Base-by-base conservation (phyloP, 495 filamentous ascomycete genomes). In the Podospora pseudopauciseta region DNA sequence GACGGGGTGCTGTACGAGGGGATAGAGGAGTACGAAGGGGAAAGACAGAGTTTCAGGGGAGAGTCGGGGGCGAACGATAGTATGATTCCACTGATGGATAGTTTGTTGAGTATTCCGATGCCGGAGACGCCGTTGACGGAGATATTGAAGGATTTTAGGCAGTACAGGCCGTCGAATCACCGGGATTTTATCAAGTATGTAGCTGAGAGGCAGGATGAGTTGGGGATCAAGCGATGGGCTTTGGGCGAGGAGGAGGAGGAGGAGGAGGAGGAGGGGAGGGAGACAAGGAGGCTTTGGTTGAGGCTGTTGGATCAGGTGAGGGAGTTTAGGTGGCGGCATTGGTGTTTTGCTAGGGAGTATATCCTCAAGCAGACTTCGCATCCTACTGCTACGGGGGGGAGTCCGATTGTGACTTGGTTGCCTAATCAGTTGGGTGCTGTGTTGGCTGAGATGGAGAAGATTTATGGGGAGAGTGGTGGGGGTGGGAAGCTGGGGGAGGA, bases 261-360 rank as follows among this genome's bases (percentile, higher is more conserved):
- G 11, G 71, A 67, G 1, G 72, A 77, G 20, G 34, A 66, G 18
- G 64, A 72, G 15, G 65, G 77, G 54, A 72, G 70, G 66, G 85
- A 89, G 69, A 78, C 76, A 0, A 70, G 78, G 5, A 58, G 75
- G 5, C 81, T 93, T 2, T 95, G 93, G 79, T 82, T 97, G 5
- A 82, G 84, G 71, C 83, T 87, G 0, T 77, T 96, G 23, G 88
- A 97, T 76, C 90, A 96, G 76, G 91, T 97, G 13, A 88, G 93
- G 63, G 92, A 93, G 72, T 97, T 96, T 80, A 82, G 93, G 67
- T 97, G 93, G 93, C 84, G 93, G 3, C 93, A 96, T 73, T 97
- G 93, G 93, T 88, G 93, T 69, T 96, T 97, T 72, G 92, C 92
- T n/a, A 82, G 92, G 23, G 93, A 97, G 83, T 97, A 97, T 71